Base-by-base conservation (phyloP, 768 basidiomycete genomes). In the Leucogyrophana mollusca region DNA sequence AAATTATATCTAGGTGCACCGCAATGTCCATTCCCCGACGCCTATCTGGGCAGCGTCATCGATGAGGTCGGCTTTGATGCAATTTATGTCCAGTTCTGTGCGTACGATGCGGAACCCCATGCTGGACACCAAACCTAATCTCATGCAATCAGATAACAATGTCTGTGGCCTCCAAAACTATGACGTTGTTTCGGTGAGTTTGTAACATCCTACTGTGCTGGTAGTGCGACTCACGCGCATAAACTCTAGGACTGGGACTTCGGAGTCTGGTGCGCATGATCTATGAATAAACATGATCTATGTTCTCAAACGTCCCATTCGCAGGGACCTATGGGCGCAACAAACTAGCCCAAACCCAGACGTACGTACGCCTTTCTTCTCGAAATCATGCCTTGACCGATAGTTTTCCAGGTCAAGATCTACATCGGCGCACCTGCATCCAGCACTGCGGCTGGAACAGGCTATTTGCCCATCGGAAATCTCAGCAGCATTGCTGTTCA, bases 11-110 rank as follows among this genome's bases (percentile, higher is more conserved):
- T 49, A 58, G 61, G 40, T 10, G 59, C 61, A 47, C 64, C 60
- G 9, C 62, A 76, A 60, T 88, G 86, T 55, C 80, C 83, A 4
- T 89, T 76, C 67, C 85, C 86, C 3, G 86, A 88, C 57, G 75
- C 73, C 6, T 73, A 76, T 37, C 65, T 88, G 6, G 76, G 81
- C 9, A 69, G 70, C 8, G 80, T 84, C 17, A 67, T 88, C 45
- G 78, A 85, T 55, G 55, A 71, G 1, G 85, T 78, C 9, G 72
- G 60, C 4, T 89, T 88, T 52, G 87, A 89, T 64, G 84, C 83
- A 2, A 67, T 89, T 49, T 87, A 85, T 56, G 84, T 87, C 27
- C 86, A 86, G 59, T 84, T 87, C 60, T 80, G 77, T 50, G 25
- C 46, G 49, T 32, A 23, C n/a, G n/a, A n/a, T n/a, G n/a, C n/a